Evolutionary conservation across 176 grass and related monocot genomes (phyloP), one percentile per base, ranked within the genome.

Genomic region (Thalia dealbata): DNA sequence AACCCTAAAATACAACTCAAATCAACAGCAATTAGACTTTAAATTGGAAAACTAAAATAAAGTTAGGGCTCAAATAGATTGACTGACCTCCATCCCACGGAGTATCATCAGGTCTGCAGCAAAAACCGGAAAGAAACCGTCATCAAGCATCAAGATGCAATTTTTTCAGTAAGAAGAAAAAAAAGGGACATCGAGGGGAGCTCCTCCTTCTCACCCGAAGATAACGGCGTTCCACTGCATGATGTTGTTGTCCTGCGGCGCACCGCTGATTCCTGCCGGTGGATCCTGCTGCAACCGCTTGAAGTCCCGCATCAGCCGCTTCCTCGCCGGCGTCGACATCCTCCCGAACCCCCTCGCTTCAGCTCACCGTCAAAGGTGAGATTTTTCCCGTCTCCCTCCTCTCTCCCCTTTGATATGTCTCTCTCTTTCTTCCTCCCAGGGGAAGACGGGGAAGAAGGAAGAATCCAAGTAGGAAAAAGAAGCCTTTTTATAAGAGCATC

Each of bases 71-170:
- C 38, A 50, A 46, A 25, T 62, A 38, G 52, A 84, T 32, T 30
- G 50, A 56, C 77, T 58, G 61, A 85, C 83, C 84, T 74, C 84
- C 84, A 86, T 86, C 84, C 84, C 84, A 86, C 29, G 84, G 75
- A 56, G 80, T 86, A 70, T 86, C 84, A 82, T 86, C 84, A 52
- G 84, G 84, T 6, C 84, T 86, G 84, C 71, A 86, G 78, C 63
- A 61, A 48, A 21, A 86, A 61, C 23, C 48, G 32, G 4, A 38
- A 19, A 35, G 70, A 73, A 48, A 48, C 45, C 32, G 45, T 2
- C 7, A 79, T 12, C 44, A 56, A 24, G 11, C 75, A 11, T 22
- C 64, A 50, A 52, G 14, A 64, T 41, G 1, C 69, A 75, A 58
- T 19, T 59, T 69, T 70, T 63, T 55, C 72, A 56, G 28, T 22